A percentile compares a stretch with the other conserved stretches of the same genome.
Conservation (phyloP, 768 basidiomycete genomes). For the Saitozyma sp. region DNA sequence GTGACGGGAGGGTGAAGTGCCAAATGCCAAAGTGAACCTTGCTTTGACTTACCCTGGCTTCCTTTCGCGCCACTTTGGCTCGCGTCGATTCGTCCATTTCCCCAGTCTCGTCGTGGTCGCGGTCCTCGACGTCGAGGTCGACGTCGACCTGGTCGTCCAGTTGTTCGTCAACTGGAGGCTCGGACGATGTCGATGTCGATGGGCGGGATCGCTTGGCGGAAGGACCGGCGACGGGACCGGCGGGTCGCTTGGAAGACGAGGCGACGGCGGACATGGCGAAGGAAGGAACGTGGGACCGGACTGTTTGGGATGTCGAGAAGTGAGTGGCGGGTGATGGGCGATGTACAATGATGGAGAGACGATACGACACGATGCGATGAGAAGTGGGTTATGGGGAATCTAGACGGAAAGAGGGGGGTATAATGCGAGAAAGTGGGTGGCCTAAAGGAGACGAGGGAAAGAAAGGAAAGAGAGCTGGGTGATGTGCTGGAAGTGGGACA, state of each 20-base stretch:
- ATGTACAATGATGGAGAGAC: constrained; percentile 5
- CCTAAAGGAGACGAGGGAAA: too few relatives aligned
- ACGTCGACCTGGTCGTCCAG: too few relatives aligned
- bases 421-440: too few relatives aligned
- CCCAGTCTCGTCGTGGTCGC: constrained; percentile 12
- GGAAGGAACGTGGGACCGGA: background rate
- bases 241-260: constrained; percentile 29
- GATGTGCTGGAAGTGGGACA: too few relatives aligned
- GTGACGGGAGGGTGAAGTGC: background rate
- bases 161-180: constrained; percentile 5
- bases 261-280: constrained; percentile 15
- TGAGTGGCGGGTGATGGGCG: background rate
- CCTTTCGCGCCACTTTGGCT: constrained; percentile 35
- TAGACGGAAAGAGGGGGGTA: too few relatives aligned
- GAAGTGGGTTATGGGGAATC: too few relatives aligned
- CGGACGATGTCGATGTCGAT: constrained; percentile 7
- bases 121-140: constrained; percentile 8
- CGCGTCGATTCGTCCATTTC: constrained; percentile 20
- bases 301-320: background rate
- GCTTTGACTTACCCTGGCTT: constrained; percentile 32
- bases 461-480: too few relatives aligned
- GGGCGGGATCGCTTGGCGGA: constrained; percentile 25
- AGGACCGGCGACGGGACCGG: constrained; percentile 9
- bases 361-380: background rate
- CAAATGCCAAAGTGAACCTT: background rate